These are phyloP conservation scores for Trypanosoma cruzi DNA, from an alignment of 208 protist genomes.

Conservation along the genomic window DNA sequence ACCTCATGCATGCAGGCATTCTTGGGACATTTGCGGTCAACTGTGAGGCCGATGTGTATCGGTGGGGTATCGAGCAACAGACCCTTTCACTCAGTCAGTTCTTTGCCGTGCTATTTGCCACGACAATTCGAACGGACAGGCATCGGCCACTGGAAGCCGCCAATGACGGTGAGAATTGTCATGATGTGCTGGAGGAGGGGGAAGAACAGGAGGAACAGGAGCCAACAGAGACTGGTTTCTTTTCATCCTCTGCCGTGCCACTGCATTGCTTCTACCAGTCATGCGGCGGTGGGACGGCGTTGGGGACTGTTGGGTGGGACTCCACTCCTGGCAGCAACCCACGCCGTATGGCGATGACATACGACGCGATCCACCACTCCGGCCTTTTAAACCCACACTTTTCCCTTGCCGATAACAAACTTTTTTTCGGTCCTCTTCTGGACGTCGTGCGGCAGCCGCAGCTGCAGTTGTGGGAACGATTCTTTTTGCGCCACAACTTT, in stretches of 20 bases:
- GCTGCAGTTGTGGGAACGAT: slow-evolving; percentile 38
- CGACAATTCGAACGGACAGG: slow-evolving; percentile 18
- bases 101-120: slow-evolving; percentile 50
- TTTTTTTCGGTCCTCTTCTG: slow-evolving; percentile 50
- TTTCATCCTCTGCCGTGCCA: not conserved
- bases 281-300: not conserved
- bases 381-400: slow-evolving; percentile 59
- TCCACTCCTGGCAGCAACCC: not conserved
- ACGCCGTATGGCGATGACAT: slow-evolving; percentile 41
- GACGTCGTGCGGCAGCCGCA: slow-evolving; percentile 32
- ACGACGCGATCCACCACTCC: slow-evolving; percentile 44
- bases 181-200: slow-evolving; percentile 22
- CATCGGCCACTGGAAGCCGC: not conserved
- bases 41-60: slow-evolving; percentile 40
- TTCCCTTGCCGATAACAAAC: slow-evolving; percentile 44
- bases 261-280: slow-evolving; percentile 2
- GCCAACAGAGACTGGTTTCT: not conserved
- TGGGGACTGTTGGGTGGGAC: slow-evolving; percentile 1
- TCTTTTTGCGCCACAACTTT: slow-evolving; percentile 51
- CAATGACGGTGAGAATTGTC: not conserved
- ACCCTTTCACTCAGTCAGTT: slow-evolving; percentile 60
- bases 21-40: slow-evolving; percentile 63
- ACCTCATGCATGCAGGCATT: slow-evolving; percentile 42
- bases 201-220: not conserved
- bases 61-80: slow-evolving; percentile 31